phyloP scores from a whole-genome alignment of 352 stramenopile genomes.

The Pythium graminicola region DNA sequence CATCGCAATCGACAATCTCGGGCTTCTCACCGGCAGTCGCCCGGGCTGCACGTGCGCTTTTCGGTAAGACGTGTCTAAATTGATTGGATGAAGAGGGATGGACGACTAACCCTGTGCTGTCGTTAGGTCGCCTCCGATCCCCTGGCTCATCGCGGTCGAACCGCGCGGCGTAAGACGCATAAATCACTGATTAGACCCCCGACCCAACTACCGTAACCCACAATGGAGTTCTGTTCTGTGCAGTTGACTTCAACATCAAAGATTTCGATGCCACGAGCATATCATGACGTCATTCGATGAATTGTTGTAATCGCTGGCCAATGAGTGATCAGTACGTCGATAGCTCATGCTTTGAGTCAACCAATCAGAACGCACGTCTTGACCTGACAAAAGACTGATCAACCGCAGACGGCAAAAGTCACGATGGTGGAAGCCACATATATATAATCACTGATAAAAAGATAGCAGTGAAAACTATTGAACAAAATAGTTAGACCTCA shows the following conservation, averaged over 20 bases:
- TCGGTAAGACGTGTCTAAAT: slow-evolving; percentile 8
- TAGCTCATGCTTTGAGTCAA: not conserved
- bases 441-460: not conserved
- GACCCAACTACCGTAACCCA: too few species aligned
- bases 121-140: slow-evolving; percentile 5
- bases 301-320: not conserved
- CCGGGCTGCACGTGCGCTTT: slow-evolving; percentile 16
- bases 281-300: not conserved
- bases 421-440: not conserved
- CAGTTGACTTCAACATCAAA: slow-evolving; percentile 21
- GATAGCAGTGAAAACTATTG: not conserved
- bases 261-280: too few species aligned
- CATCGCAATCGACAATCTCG: slow-evolving; percentile 18
- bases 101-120: not conserved
- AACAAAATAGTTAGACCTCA: not conserved
- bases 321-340: not conserved
- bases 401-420: not conserved
- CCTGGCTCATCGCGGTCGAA: not conserved
- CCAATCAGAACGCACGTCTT: slow-evolving; percentile 7
- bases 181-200: too few species aligned
- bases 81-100: not conserved
- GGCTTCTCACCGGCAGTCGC: slow-evolving; percentile 25
- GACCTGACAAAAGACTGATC: not conserved
- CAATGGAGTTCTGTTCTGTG: too few species aligned
- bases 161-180: not conserved